A percentile compares a stretch with the other conserved stretches of the same genome.
These are phyloP conservation scores for Raddia distichophylla DNA, from an alignment of 176 grass and related monocot species.

Conservation along the genomic window DNA sequence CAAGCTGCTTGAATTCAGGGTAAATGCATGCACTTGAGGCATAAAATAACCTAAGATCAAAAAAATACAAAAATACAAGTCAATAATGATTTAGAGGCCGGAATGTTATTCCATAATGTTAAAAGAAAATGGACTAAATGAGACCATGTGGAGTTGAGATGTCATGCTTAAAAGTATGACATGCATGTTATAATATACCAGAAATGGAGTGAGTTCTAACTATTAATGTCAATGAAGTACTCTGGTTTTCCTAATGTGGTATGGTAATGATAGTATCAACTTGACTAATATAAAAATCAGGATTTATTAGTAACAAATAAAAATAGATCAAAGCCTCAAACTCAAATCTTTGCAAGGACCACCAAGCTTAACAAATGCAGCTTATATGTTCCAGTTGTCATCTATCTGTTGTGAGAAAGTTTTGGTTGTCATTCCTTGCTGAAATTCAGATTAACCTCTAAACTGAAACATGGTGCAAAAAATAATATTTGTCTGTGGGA, in stretches of 20 bases:
- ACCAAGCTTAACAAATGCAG: not conserved
- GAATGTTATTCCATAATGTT: too few relatives aligned
- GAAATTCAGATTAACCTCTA: not conserved
- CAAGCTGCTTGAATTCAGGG: constrained; percentile 91
- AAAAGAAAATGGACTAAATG: not conserved
- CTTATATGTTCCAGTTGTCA: not conserved
- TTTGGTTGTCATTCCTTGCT: not conserved
- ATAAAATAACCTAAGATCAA: constrained; percentile 73
- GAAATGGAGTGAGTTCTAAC: not conserved
- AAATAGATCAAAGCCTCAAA: constrained; percentile 2
- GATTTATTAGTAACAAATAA: not conserved
- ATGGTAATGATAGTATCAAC: not conserved
- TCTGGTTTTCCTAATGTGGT: not conserved
- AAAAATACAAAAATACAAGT: constrained; percentile 11
- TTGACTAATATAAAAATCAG: constrained; percentile 2
- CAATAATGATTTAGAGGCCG: not conserved
- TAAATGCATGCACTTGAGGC: constrained; percentile 92
- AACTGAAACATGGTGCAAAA: not conserved
- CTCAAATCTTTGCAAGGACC: not conserved
- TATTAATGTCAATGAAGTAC: not conserved
- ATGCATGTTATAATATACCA: not conserved
- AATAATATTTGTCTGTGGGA: not conserved
- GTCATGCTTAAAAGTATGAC: not conserved
- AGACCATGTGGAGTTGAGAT: not conserved
- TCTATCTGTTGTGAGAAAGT: not conserved